phyloP scores from a whole-genome alignment of 2,329 filamentous ascomycete genomes.

The Penicillium thymicola region DNA sequence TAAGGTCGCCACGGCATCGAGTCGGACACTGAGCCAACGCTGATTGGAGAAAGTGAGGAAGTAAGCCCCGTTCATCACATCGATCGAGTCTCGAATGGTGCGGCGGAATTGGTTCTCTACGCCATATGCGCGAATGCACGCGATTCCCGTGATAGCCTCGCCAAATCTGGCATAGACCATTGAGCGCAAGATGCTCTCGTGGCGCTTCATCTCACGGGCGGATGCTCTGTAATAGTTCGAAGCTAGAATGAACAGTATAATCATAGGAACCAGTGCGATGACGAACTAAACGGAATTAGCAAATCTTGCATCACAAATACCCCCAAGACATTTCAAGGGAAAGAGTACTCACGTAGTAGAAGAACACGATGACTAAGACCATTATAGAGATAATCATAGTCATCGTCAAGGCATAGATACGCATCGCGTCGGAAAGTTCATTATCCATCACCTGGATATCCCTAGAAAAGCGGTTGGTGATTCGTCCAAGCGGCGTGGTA shows the following conservation, averaged over 20 bases:
- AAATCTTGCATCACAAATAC: neutral
- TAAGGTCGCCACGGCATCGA: conserved; percentile 78
- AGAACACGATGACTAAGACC: conserved; percentile 88
- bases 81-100: conserved; percentile 69
- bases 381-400: conserved; percentile 81
- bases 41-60: conserved; percentile 95
- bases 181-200: conserved; percentile 84
- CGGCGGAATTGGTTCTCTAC: conserved; percentile 70
- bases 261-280: conserved; percentile 65
- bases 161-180: conserved; percentile 86
- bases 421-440: conserved; percentile 78
- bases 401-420: conserved; percentile 87
- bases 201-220: conserved; percentile 89
- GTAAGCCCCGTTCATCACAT: conserved; percentile 91
- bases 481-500: conserved; percentile 89
- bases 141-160: conserved; percentile 72
- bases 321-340: neutral
- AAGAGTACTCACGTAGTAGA: conserved; percentile 62
- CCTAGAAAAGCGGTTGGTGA: conserved; percentile 93
- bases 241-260: conserved; percentile 74
- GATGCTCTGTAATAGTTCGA: conserved; percentile 86
- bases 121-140: conserved; percentile 87
- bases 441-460: conserved; percentile 98
- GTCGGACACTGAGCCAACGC: conserved; percentile 80
- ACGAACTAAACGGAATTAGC: conserved; percentile 52